Evolutionary conservation across 345 rosid species (phyloP), one percentile per base, ranked within the genome.

Genomic region (Turnera subulata): DNA sequence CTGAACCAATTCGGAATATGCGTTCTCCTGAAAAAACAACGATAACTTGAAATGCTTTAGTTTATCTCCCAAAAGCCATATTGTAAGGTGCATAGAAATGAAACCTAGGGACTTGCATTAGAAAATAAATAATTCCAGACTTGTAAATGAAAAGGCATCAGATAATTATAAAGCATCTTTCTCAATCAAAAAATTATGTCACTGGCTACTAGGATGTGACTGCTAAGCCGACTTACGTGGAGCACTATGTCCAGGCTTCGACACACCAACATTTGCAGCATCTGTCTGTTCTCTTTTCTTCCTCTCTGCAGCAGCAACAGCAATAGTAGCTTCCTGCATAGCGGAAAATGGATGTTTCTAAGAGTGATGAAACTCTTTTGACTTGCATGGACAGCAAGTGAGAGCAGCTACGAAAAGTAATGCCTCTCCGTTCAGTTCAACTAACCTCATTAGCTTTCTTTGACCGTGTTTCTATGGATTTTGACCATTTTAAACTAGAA

Each of bases 401-500:
- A 38, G n/a, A 19, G 1, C 0, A 15, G 17, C 13, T 5, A 10
- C 8, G 12, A 2, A 46, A 56, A 55, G 8, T 26, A 4, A 29
- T 18, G 5, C 48, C 48, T 48, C 42, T 48, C 17, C 33, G 29
- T 51, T 43, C 46, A 66, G 52, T 56, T 78, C 55, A 66, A 59
- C 67, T 35, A 18, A 93, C 99, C 99, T 89, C 94, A 69, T 77
- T 87, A 65, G 81, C 97, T 78, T 82, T 85, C 84, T 79, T 87
- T 16, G 95, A 85, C 60, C 47, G 77, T 65, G 76, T 83, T 68
- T 89, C 97, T 49, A 89, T 86, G 62, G 97, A 89, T 78, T 89
- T 80, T 57, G 97, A 92, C 99, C 97, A 92, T 74, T 85, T 93
- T 72, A 93, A 79, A 77, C 85, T 89, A 42, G 92, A 71, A 42